Conservation (phyloP, 495 filamentous ascomycete genomes). For the Hyaloscypha finlandica region DNA sequence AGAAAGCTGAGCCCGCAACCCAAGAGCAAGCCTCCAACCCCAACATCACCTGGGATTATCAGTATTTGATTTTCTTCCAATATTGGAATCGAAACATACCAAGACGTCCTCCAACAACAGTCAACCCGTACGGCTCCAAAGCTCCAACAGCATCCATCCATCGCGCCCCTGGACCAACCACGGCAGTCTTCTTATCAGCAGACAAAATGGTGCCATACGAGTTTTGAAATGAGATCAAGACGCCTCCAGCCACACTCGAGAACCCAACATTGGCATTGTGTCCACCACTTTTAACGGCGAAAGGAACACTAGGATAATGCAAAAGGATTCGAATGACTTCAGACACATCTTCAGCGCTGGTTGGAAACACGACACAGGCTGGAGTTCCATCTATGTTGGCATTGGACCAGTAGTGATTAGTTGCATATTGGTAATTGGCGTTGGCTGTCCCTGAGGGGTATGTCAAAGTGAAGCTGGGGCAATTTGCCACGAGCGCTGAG, state of each 20-base stretch:
- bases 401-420: conserved; percentile 10
- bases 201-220: conserved; percentile 34
- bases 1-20: conserved; percentile 39
- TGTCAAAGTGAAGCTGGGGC: not conserved
- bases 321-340: conserved; percentile 2
- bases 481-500: not conserved
- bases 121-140: conserved; percentile 41
- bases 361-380: conserved; percentile 17
- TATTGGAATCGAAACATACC: conserved; percentile 18
- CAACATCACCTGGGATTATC: conserved; percentile 41
- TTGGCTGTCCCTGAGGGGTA: not conserved
- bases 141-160: conserved; percentile 51
- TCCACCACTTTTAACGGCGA: conserved; percentile 40
- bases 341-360: conserved; percentile 7
- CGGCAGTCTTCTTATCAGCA: conserved; percentile 31
- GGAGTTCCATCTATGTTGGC: not conserved
- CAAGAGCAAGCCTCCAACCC: conserved; percentile 54
- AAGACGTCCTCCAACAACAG: conserved; percentile 53
- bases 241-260: conserved; percentile 35
- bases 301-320: conserved; percentile 19
- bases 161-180: conserved; percentile 41
- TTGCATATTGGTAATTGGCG: conserved; percentile 6
- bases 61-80: not conserved
- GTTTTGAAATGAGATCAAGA: conserved; percentile 35
- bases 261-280: conserved; percentile 32